phyloP scores from a whole-genome alignment of 495 filamentous ascomycete species.

The Penicillium roqueforti region DNA sequence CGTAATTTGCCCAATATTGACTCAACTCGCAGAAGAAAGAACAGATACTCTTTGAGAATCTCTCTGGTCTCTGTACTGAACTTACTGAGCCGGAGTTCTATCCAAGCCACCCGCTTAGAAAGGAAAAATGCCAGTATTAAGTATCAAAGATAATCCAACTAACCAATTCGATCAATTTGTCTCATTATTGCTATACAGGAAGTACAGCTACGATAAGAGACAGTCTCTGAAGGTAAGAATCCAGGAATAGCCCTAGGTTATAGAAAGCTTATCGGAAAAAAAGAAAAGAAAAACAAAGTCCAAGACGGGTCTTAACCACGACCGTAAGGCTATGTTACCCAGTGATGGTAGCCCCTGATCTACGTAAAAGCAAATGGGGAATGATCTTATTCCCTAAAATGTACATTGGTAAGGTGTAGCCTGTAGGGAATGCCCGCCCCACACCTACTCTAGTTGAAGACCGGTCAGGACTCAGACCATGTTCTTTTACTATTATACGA shows the following conservation, averaged over 20 bases:
- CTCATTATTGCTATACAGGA: neutral
- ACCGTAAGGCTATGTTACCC: too few relatives aligned
- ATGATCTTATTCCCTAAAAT: neutral
- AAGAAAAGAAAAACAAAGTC: neutral
- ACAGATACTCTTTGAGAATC: slow-evolving; percentile 6
- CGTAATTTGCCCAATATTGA: slow-evolving; percentile 7
- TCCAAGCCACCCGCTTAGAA: slow-evolving; percentile 2
- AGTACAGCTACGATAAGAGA: neutral
- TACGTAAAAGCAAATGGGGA: too few relatives aligned
- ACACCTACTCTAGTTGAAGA: neutral
- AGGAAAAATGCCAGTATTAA: neutral
- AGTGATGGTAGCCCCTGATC: too few relatives aligned
- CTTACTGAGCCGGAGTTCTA: slow-evolving; percentile 6
- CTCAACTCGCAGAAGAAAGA: slow-evolving; percentile 10
- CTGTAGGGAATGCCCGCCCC: neutral
- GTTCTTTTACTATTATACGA: neutral
- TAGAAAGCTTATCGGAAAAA: too few relatives aligned
- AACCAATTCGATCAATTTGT: neutral
- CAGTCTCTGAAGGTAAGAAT: neutral
- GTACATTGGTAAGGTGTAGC: neutral
- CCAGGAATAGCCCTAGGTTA: too few relatives aligned
- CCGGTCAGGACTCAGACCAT: too few relatives aligned
- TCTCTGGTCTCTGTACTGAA: neutral
- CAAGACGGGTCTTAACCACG: too few relatives aligned
- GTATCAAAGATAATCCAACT: neutral